Evolutionary conservation across 305 asterid species (phyloP).

Genomic region (Plantago coronopus): DNA sequence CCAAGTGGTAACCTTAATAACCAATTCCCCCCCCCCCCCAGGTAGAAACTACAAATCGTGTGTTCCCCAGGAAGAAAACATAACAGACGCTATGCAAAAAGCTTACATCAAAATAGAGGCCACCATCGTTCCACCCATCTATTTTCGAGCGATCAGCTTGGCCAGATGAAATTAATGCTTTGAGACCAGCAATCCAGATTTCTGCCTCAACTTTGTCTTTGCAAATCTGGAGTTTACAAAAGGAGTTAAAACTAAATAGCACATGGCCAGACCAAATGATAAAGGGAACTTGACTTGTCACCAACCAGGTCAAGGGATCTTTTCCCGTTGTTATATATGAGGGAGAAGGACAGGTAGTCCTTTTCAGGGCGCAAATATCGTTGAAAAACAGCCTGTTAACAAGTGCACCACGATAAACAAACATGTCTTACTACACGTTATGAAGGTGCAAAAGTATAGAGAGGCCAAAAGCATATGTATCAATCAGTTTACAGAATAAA

Average conservation of each 20-base stretch:
- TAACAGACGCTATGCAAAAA: constrained; percentile 14
- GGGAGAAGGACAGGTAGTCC: constrained; percentile 90
- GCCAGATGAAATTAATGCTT: constrained; percentile 71
- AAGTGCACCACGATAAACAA: constrained; percentile 15
- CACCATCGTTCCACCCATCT: constrained; percentile 96
- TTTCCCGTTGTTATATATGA: constrained; percentile 81
- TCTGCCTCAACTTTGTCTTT: constrained; percentile 96
- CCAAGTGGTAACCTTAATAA: too few species aligned
- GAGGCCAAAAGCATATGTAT: neutral
- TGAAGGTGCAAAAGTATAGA: neutral
- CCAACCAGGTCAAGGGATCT: constrained; percentile 97
- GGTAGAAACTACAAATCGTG: too few species aligned
- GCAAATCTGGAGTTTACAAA: constrained; percentile 56
- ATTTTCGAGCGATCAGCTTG: constrained; percentile 92
- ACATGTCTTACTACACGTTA: neutral
- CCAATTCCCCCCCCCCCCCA: too few species aligned
- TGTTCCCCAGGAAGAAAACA: constrained; percentile 19
- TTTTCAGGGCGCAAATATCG: constrained; percentile 85
- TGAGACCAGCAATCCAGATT: constrained; percentile 86
- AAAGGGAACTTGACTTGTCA: constrained; percentile 22
- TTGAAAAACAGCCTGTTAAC: constrained; percentile 82
- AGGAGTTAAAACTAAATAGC: constrained; percentile 18
- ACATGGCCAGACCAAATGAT: constrained; percentile 1
- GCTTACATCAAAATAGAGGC: constrained; percentile 73
- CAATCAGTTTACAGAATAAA: constrained; percentile 16